phyloP scores from a whole-genome alignment of 2,329 filamentous ascomycete genomes.

The Didymella sp. region DNA sequence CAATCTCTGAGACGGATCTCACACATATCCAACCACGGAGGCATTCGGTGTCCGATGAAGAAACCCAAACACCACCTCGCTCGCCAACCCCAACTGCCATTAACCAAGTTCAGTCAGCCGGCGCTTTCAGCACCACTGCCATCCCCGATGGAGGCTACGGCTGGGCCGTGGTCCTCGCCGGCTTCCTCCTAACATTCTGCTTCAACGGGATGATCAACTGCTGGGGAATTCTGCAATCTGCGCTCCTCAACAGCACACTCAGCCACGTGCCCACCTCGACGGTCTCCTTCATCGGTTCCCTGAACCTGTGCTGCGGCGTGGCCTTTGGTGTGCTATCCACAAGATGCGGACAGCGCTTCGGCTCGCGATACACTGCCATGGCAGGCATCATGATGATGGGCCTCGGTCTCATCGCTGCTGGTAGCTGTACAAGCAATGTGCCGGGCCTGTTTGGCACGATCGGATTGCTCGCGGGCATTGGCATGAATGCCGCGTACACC shows the following conservation, averaged over 20 bases:
- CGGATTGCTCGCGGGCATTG: conserved; percentile 56
- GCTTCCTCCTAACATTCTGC: conserved; percentile 59
- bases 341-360: conserved; percentile 59
- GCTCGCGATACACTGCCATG: conserved; percentile 56
- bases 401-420: conserved; percentile 56
- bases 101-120: not conserved
- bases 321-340: conserved; percentile 62
- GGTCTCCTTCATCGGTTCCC: conserved; percentile 65
- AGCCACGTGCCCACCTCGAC: conserved; percentile 55
- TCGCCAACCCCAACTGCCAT: conserved; percentile 1
- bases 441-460: conserved; percentile 54
- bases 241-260: conserved; percentile 59
- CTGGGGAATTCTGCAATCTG: conserved; percentile 68
- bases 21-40: not conserved
- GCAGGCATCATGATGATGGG: conserved; percentile 61
- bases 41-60: conserved; percentile 7
- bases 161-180: conserved; percentile 62
- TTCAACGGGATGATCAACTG: conserved; percentile 62
- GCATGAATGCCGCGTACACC: conserved; percentile 39
- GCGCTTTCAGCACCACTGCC: conserved; percentile 25
- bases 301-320: conserved; percentile 60
- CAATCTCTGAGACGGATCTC: conserved; percentile 7
- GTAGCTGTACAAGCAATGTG: conserved; percentile 50
- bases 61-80: conserved; percentile 11
- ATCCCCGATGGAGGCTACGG: conserved; percentile 63